Evolutionary conservation across 2,329 filamentous ascomycete genomes (phyloP).

Genomic region (Colletotrichum truncatum): DNA sequence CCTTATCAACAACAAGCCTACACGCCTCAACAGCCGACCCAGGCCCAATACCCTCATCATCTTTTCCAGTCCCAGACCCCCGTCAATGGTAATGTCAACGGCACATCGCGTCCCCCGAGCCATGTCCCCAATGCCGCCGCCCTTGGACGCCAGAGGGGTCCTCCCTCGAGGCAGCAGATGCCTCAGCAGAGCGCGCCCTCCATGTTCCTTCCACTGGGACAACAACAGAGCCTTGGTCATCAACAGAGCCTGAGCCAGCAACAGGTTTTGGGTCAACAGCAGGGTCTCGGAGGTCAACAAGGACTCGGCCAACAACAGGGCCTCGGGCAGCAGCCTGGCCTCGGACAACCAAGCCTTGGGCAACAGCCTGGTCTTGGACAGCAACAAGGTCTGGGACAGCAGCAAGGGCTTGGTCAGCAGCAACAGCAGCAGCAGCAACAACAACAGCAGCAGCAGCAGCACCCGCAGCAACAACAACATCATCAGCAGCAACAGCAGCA

Average conservation of each 20-base stretch:
- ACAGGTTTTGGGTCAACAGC: slow-evolving; percentile 25
- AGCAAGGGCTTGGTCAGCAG: slow-evolving; percentile 13
- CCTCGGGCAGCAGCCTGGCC: slow-evolving; percentile 25
- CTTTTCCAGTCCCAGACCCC: slow-evolving; percentile 59
- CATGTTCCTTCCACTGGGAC: slow-evolving; percentile 44
- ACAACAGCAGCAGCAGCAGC: slow-evolving; percentile 38
- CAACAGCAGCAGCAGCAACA: slow-evolving; percentile 40
- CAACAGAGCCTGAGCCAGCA: slow-evolving; percentile 29
- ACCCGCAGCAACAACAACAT: slow-evolving; percentile 36
- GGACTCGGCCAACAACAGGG: slow-evolving; percentile 19
- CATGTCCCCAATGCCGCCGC: slow-evolving; percentile 59
- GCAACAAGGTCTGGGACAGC: slow-evolving; percentile 17
- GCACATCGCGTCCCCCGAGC: slow-evolving; percentile 53
- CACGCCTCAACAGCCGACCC: slow-evolving; percentile 59
- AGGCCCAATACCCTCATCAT: slow-evolving; percentile 59
- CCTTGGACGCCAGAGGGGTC: slow-evolving; percentile 54
- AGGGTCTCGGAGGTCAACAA: slow-evolving; percentile 21
- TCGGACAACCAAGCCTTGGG: slow-evolving; percentile 15
- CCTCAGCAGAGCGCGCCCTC: slow-evolving; percentile 46
- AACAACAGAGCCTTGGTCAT: slow-evolving; percentile 23
- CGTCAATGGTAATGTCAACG: slow-evolving; percentile 58
- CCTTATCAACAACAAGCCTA: slow-evolving; percentile 65
- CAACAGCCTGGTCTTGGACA: slow-evolving; percentile 25
- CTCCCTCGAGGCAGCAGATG: slow-evolving; percentile 56
- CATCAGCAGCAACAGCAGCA: slow-evolving; percentile 34